Percentiles rank a stretch among this genome's conserved stretches.
Evolutionary conservation across 2,329 filamentous ascomycete genomes (phyloP).

Genomic region (Botrytis porri): DNA sequence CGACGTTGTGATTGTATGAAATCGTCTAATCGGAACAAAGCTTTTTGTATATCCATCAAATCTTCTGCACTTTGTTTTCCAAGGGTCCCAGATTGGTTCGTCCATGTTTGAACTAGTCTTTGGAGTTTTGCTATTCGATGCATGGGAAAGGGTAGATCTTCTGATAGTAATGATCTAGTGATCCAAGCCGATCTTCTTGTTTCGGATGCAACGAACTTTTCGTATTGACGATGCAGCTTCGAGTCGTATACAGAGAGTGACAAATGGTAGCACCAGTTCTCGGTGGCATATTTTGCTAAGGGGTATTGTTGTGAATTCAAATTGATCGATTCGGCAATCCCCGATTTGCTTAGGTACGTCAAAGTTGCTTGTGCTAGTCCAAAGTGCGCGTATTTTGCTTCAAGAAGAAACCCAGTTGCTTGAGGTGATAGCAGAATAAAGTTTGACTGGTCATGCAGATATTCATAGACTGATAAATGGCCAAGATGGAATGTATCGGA

Average conservation of each 20-base stretch:
- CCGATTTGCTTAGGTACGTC: slow-evolving; percentile 9
- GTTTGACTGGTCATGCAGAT: slow-evolving; percentile 15
- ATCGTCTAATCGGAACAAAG: slow-evolving; percentile 13
- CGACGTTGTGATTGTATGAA: slow-evolving; percentile 18
- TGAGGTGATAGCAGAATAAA: slow-evolving; percentile 3
- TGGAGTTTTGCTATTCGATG: slow-evolving; percentile 19
- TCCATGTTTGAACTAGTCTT: slow-evolving; percentile 17
- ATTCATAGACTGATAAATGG: slow-evolving; percentile 17
- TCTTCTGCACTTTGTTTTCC: slow-evolving; percentile 15
- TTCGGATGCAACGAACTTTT: slow-evolving; percentile 15
- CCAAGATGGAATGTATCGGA: slow-evolving; percentile 16
- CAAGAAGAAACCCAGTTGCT: slow-evolving; percentile 8
- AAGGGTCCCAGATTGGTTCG: neutral
- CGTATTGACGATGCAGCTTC: slow-evolving; percentile 13
- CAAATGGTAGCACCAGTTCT: slow-evolving; percentile 19
- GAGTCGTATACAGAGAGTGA: slow-evolving; percentile 11
- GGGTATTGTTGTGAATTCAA: slow-evolving; percentile 4
- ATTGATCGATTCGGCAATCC: slow-evolving; percentile 10
- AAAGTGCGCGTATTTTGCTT: slow-evolving; percentile 8
- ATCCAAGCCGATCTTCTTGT: slow-evolving; percentile 16
- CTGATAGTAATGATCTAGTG: slow-evolving; percentile 15
- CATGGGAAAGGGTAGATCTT: slow-evolving; percentile 16
- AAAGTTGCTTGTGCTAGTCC: slow-evolving; percentile 11
- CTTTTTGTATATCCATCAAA: slow-evolving; percentile 19
- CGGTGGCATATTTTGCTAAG: slow-evolving; percentile 16